Evolutionary conservation across 768 basidiomycete genomes (phyloP).

Genomic region (Strobilomyces confusus): DNA sequence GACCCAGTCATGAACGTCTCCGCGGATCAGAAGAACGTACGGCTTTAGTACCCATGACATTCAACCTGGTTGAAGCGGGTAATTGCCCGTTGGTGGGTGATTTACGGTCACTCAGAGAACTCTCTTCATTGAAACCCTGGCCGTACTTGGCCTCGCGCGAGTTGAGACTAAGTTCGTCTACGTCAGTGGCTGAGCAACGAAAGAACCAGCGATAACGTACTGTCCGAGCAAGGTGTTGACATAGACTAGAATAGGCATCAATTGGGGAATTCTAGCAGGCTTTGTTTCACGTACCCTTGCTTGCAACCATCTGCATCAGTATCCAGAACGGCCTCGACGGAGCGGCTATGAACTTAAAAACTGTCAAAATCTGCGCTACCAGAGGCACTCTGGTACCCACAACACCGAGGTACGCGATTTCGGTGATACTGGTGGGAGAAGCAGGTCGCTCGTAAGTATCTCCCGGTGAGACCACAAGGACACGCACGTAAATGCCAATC

Average conservation of each 20-base stretch:
- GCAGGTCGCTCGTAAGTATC: not conserved
- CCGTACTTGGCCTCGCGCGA: conserved; percentile 17
- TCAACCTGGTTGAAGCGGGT: conserved; percentile 10
- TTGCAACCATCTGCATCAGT: conserved; percentile 24
- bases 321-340: conserved; percentile 25
- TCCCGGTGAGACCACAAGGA: not conserved
- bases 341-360: conserved; percentile 19
- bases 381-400: conserved; percentile 12
- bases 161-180: conserved; percentile 21
- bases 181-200: not conserved
- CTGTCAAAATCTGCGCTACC: not conserved
- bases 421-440: conserved; percentile 13
- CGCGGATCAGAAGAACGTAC: conserved; percentile 7
- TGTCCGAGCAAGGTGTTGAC: conserved; percentile 26
- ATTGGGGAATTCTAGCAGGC: not conserved
- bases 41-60: conserved; percentile 7
- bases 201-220: conserved; percentile 9
- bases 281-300: conserved; percentile 18
- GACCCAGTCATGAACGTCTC: not conserved
- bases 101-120: conserved; percentile 9
- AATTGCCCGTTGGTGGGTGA: not conserved
- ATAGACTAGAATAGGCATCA: conserved; percentile 20
- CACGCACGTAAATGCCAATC: conserved; percentile 25
- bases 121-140: conserved; percentile 25
- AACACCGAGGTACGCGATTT: conserved; percentile 14